phyloP scores from a whole-genome alignment of 352 stramenopile genomes.

The Pythium angustatum region DNA sequence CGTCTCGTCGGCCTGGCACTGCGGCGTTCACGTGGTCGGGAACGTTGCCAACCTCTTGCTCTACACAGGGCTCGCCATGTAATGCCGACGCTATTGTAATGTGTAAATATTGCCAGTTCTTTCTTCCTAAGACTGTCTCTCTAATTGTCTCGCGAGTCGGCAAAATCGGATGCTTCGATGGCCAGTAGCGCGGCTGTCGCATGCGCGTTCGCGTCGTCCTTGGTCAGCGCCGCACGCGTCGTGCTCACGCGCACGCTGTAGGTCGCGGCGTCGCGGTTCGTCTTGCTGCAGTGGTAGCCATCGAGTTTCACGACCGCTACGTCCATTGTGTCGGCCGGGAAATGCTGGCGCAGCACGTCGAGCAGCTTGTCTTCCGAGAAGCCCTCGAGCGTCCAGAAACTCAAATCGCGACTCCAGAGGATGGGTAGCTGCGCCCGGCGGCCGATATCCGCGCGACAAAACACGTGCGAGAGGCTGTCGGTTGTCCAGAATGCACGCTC shows the following conservation, averaged over 20 bases:
- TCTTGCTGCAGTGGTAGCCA: conserved; percentile 55
- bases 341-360: conserved; percentile 44
- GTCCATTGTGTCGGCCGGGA: conserved; percentile 38
- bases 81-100: neutral
- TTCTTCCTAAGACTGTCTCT: neutral
- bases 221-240: conserved; percentile 39
- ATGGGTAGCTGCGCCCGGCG: conserved; percentile 53
- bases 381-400: conserved; percentile 73
- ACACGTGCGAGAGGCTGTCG: conserved; percentile 71
- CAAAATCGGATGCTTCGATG: conserved; percentile 58
- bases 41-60: conserved; percentile 79
- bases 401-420: conserved; percentile 66
- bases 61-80: conserved; percentile 64
- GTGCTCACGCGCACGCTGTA: conserved; percentile 58
- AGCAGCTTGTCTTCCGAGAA: conserved; percentile 55
- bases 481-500: conserved; percentile 75
- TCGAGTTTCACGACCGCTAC: conserved; percentile 50
- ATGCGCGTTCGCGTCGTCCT: conserved; percentile 52
- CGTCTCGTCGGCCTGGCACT: conserved; percentile 78
- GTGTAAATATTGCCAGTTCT: neutral
- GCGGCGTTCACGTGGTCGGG: conserved; percentile 70
- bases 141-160: conserved; percentile 45
- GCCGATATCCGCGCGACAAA: conserved; percentile 48
- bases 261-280: conserved; percentile 53
- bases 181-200: conserved; percentile 38